Conservation (phyloP, 116 monocot species). For the Trichopus zeylanicus region DNA sequence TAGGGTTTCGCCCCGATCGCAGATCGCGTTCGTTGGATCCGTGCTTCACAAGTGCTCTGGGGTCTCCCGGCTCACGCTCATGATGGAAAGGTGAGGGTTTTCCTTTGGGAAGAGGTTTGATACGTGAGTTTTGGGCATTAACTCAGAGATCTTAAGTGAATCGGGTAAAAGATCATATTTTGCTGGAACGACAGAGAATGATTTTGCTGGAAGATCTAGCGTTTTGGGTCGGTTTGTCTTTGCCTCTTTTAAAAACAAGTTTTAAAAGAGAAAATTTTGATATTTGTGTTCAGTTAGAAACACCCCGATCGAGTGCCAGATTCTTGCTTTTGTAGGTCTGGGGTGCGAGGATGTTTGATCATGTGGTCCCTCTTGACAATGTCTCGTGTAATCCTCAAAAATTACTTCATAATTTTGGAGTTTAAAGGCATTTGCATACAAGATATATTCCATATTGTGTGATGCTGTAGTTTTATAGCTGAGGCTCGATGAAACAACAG, state of each 20-base stretch:
- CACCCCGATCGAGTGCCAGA: background rate
- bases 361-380: background rate
- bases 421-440: background rate
- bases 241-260: too few species aligned
- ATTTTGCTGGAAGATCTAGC: too few species aligned
- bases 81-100: slow-evolving; percentile 76
- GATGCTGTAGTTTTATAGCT: too few species aligned
- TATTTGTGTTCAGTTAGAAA: background rate
- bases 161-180: too few species aligned
- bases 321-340: slow-evolving; percentile 4
- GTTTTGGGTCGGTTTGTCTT: too few species aligned
- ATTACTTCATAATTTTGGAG: background rate
- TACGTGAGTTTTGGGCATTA: too few species aligned
- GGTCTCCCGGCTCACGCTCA: slow-evolving; percentile 47
- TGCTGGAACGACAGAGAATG: too few species aligned
- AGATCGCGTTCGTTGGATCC: slow-evolving; percentile 72
- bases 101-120: too few species aligned
- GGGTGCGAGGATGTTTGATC: background rate
- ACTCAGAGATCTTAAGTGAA: too few species aligned
- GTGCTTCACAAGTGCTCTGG: slow-evolving; percentile 65
- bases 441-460: too few species aligned
- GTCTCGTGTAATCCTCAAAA: background rate
- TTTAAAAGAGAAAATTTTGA: too few species aligned
- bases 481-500: too few species aligned
- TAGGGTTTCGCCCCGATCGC: slow-evolving; percentile 31